Conservation (phyloP, 78 protist species). For the Parvularia atlantis region DNA sequence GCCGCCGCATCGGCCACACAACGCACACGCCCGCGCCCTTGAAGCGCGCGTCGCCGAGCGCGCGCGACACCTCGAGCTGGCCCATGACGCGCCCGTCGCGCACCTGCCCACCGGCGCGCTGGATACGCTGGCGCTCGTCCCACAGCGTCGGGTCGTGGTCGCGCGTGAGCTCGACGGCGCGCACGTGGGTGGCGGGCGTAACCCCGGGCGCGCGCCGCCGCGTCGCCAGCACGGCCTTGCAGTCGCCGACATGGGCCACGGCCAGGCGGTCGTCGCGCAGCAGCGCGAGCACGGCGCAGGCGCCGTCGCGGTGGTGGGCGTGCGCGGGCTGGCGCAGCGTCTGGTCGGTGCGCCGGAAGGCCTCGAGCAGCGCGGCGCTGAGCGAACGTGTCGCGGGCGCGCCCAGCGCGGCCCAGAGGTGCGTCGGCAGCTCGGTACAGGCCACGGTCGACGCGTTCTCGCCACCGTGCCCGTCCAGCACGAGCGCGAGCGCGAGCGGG, state of each 20-base stretch:
- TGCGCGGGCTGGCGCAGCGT: no score
- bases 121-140: constrained; percentile 13
- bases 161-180: neutral
- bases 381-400: no score
- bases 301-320: no score
- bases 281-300: neutral
- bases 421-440: no score
- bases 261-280: neutral
- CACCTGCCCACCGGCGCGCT: constrained; percentile 9
- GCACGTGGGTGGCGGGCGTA: neutral
- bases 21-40: neutral
- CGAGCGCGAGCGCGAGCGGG: no score
- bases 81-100: neutral
- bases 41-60: neutral
- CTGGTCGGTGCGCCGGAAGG: no score
- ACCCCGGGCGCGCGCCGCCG: neutral
- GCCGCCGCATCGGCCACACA: no score
- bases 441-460: no score
- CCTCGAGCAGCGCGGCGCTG: no score
- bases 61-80: constrained; percentile 4
- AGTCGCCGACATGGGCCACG: constrained; percentile 7
- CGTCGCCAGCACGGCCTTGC: constrained; percentile 7
- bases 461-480: no score
- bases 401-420: no score
- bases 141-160: constrained; percentile 5